Percentiles rank a stretch among this genome's conserved stretches.
Evolutionary conservation across 2,329 filamentous ascomycete species (phyloP).

Genomic region (Polychaeton citri): DNA sequence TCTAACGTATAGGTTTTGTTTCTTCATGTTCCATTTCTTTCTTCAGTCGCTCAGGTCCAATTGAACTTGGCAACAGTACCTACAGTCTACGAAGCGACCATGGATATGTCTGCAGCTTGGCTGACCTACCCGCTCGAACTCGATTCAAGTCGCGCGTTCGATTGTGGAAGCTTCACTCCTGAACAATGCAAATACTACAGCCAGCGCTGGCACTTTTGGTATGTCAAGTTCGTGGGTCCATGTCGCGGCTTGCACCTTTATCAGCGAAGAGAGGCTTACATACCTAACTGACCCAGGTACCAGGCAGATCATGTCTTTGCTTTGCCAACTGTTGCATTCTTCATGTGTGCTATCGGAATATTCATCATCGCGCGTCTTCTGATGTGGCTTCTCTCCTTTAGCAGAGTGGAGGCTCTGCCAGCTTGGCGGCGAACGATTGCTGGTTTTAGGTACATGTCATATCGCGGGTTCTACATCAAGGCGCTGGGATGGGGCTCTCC

Average conservation of each 20-base stretch:
- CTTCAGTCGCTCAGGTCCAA: no score
- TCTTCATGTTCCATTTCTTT: no score
- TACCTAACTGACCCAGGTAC: conserved; percentile 29
- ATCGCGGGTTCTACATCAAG: conserved; percentile 25
- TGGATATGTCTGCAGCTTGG: no score
- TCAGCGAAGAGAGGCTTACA: no score
- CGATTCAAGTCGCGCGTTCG: conserved; percentile 23
- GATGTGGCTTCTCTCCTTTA: conserved; percentile 12
- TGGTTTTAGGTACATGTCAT: conserved; percentile 27
- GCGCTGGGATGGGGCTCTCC: conserved; percentile 29
- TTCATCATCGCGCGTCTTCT: conserved; percentile 32
- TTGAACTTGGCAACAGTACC: no score
- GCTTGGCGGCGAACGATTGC: conserved; percentile 24
- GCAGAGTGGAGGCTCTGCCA: neutral
- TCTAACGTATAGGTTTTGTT: no score
- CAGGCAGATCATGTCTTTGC: conserved; percentile 42
- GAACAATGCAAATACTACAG: conserved; percentile 34
- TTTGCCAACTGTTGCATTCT: conserved; percentile 40
- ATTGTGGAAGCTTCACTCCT: conserved; percentile 16
- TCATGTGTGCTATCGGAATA: conserved; percentile 35
- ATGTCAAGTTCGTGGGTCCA: no score
- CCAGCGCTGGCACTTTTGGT: conserved; percentile 39
- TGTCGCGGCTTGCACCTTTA: no score
- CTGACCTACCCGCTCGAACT: conserved; percentile 29
- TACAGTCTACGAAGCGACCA: no score